These are phyloP conservation scores for Neotropicomus parvogracilis DNA, from an alignment of 1,284 basidiomycete genomes.

Conservation along the genomic window DNA sequence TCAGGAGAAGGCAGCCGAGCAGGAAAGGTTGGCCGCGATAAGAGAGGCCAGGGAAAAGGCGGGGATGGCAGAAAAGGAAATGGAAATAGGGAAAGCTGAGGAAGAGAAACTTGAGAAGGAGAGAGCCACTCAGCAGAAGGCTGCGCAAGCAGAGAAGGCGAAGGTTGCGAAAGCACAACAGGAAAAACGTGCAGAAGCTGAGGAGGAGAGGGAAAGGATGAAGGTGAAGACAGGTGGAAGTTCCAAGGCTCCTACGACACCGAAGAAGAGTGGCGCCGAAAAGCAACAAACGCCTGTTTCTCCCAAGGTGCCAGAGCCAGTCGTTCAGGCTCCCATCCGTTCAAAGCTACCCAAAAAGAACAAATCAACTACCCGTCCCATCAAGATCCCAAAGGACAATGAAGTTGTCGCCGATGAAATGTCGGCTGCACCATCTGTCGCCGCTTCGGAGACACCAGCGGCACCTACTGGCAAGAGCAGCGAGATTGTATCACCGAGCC, in stretches of 20 bases:
- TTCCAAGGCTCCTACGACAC: constrained; percentile 22
- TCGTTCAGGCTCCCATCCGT: constrained; percentile 61
- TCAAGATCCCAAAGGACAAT: constrained; percentile 59
- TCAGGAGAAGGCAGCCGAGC: constrained; percentile 41
- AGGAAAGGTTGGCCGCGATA: constrained; percentile 40
- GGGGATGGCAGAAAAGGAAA: constrained; percentile 38
- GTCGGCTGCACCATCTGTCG: constrained; percentile 42
- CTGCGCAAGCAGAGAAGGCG: constrained; percentile 35
- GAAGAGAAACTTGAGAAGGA: constrained; percentile 38
- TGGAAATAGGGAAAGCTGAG: too few species aligned
- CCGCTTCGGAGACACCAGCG: constrained; percentile 43
- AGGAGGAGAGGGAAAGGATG: constrained; percentile 34
- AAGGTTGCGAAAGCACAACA: constrained; percentile 33
- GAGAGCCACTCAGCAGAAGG: constrained; percentile 33
- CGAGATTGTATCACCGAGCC: constrained; percentile 40
- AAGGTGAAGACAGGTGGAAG: constrained; percentile 35
- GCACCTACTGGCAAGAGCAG: constrained; percentile 35
- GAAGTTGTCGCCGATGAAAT: constrained; percentile 42
- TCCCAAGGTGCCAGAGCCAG: constrained; percentile 33
- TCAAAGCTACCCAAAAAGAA: constrained; percentile 80
- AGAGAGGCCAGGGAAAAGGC: constrained; percentile 41
- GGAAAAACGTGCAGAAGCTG: constrained; percentile 30
- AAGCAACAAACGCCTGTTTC: constrained; percentile 23
- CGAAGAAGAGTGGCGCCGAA: constrained; percentile 22
- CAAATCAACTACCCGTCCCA: constrained; percentile 59